Conservation (phyloP, 148 eudicot genomes). For the Heliamphora exappendiculata region DNA sequence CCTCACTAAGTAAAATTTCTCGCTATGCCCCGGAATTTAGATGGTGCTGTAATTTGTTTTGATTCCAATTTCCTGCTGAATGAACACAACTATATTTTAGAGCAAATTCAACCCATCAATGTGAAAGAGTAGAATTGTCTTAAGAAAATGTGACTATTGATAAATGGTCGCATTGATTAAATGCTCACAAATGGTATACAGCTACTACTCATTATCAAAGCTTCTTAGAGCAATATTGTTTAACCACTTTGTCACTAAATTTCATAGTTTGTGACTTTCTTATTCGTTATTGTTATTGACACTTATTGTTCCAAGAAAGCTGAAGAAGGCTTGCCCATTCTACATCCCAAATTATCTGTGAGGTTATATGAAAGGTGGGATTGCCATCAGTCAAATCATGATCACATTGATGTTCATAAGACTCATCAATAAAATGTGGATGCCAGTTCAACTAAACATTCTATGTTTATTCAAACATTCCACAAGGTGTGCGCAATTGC, state of each 20-base stretch:
- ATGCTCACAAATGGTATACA: not conserved
- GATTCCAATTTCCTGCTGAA: slow-evolving; percentile 5
- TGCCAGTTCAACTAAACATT: not conserved
- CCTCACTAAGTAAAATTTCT: too few species aligned
- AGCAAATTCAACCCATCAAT: not conserved
- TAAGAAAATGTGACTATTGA: too few species aligned
- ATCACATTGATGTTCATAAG: too few species aligned
- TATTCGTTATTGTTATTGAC: not conserved
- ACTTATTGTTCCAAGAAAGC: not conserved
- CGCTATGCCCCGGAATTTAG: too few species aligned
- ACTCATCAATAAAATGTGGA: not conserved
- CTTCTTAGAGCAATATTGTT: not conserved
- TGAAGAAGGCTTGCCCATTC: not conserved
- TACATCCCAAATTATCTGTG: not conserved
- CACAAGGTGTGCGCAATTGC: too few species aligned
- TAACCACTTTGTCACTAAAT: not conserved
- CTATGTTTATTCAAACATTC: too few species aligned
- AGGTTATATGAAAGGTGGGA: too few species aligned
- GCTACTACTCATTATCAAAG: not conserved
- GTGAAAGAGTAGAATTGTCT: not conserved
- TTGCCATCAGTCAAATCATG: too few species aligned
- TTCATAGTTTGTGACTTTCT: not conserved
- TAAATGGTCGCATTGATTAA: not conserved
- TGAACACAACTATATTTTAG: not conserved
- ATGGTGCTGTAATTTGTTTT: not conserved